Base-by-base conservation (phyloP, 2,329 filamentous ascomycete species). In the Fusarium liriodendri region DNA sequence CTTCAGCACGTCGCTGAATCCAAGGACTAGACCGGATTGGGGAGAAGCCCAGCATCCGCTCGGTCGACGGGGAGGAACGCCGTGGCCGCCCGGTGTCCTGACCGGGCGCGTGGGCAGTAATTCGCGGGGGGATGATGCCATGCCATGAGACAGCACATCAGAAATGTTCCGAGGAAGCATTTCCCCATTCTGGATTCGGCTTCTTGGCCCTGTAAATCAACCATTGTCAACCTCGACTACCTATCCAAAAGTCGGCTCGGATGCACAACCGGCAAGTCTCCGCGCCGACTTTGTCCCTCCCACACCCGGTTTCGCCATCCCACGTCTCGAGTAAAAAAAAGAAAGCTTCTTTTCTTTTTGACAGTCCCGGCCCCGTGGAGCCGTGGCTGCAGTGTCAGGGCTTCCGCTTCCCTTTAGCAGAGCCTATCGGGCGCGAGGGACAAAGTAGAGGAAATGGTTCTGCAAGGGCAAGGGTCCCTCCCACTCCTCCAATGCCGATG, bases 1-100 rank as follows among this genome's bases (percentile, higher is more conserved):
- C 20, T 20, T 58, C 55, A 33, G 32, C 29, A 25, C 8, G 58
- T 58, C 47, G 40, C 40, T 38, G 55, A 20, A 32, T 58, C 29
- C 52, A 18, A 54, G 25, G 29, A 16, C 62, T 68, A 66, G 62
- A 50, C 63, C 47, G 18, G 13, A 65, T 72, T 55, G 32, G 66
- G 63, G 47, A n/a, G 13, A 33, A n/a, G 29, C 37, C 11, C 20
- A 62, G 57, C 60, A 63, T 72, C 76, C 74, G 68, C 64, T 77
- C 74, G 74, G 76, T 74, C 72, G 74, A 78, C 74, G 68, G 74
- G 73, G 64, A 66, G 64, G 45, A 69, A 76, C 60, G 61, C 64
- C 61, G 66, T 70, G 55, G 32, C 61, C 59, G 67, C 58, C 62
- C 60, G 45, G 61, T 45, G 35, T 57, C 37, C 33, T 42, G 50